Percentiles rank a stretch among this genome's conserved stretches.
Conservation (phyloP, 2,329 filamentous ascomycete species). For the Rugonectria rugulosa region DNA sequence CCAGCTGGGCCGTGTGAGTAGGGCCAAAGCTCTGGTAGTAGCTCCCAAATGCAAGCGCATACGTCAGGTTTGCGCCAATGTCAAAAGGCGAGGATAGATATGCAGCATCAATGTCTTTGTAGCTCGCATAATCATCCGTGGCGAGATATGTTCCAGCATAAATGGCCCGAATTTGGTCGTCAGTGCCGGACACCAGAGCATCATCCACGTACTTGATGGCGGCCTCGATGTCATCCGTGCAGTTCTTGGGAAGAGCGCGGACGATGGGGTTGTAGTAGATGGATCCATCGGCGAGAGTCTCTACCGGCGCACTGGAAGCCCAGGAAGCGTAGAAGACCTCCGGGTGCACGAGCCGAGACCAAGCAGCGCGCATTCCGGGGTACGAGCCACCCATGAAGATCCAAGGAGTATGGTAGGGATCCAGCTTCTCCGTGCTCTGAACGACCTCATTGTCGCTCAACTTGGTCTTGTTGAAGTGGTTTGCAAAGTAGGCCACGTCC, state of each 20-base stretch:
- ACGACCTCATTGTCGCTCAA: conserved; percentile 50
- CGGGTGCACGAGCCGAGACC: conserved; percentile 54
- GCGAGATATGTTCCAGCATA: conserved; percentile 10
- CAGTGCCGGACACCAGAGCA: conserved; percentile 6
- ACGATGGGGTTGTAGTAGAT: conserved; percentile 57
- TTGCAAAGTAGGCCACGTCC: conserved; percentile 41
- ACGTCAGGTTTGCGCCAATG: conserved; percentile 3
- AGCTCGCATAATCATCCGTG: not conserved
- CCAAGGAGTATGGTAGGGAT: conserved; percentile 57
- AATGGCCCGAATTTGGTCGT: not conserved
- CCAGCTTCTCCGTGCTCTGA: conserved; percentile 36
- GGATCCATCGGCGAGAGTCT: conserved; percentile 56
- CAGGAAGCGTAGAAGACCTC: conserved; percentile 60
- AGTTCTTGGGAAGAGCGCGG: conserved; percentile 56
- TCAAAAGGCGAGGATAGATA: not conserved
- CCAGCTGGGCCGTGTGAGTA: not conserved
- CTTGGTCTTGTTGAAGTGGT: conserved; percentile 41
- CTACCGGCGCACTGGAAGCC: conserved; percentile 57
- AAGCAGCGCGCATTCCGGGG: conserved; percentile 57
- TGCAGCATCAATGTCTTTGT: not conserved
- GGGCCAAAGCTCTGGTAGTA: conserved; percentile 15
- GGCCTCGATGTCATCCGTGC: conserved; percentile 53
- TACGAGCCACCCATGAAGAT: conserved; percentile 61
- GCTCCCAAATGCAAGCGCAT: conserved; percentile 12
- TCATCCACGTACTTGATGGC: conserved; percentile 57